A percentile compares a stretch with the other conserved stretches of the same genome.
phyloP scores from a whole-genome alignment of 2,329 filamentous ascomycete genomes.

The Plectosphaerella cucumerina region DNA sequence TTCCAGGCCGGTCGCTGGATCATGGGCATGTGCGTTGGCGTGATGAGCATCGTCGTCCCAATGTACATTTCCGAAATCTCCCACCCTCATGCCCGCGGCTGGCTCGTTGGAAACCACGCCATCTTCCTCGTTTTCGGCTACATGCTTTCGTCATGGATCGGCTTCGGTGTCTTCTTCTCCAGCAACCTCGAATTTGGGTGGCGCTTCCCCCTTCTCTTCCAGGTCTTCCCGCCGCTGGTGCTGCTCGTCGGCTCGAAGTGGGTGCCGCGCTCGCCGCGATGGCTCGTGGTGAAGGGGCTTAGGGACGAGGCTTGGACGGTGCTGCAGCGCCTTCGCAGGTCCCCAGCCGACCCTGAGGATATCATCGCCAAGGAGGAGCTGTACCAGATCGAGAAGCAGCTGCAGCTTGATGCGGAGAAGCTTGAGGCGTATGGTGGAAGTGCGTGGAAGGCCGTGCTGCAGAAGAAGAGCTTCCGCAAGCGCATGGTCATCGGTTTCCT shows the following conservation, averaged over 20 bases:
- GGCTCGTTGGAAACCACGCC: constrained; percentile 39
- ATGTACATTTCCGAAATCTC: constrained; percentile 41
- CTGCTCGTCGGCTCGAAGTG: constrained; percentile 34
- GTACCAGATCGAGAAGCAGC: constrained; percentile 41
- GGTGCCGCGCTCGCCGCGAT: constrained; percentile 42
- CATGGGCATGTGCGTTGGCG: constrained; percentile 34
- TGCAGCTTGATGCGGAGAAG: constrained; percentile 35
- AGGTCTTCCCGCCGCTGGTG: constrained; percentile 32
- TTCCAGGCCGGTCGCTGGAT: constrained; percentile 37
- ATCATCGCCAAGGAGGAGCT: constrained; percentile 40
- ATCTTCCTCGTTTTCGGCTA: constrained; percentile 44
- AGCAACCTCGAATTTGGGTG: constrained; percentile 34
- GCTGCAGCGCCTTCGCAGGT: constrained; percentile 31
- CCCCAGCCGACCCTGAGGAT: constrained; percentile 31
- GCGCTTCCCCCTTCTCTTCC: constrained; percentile 38
- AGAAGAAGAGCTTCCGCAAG: constrained; percentile 43
- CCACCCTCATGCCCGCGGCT: constrained; percentile 33
- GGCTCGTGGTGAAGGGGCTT: constrained; percentile 42
- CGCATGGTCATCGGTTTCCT: constrained; percentile 47
- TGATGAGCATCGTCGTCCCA: constrained; percentile 36
- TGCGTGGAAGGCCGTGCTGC: constrained; percentile 39
- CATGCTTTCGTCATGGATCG: constrained; percentile 38
- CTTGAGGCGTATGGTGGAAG: constrained; percentile 31
- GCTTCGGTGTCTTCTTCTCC: constrained; percentile 39
- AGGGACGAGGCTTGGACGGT: constrained; percentile 39